Base-by-base conservation (phyloP, 495 filamentous ascomycete genomes). In the Rostrohypoxylon terebratum region DNA sequence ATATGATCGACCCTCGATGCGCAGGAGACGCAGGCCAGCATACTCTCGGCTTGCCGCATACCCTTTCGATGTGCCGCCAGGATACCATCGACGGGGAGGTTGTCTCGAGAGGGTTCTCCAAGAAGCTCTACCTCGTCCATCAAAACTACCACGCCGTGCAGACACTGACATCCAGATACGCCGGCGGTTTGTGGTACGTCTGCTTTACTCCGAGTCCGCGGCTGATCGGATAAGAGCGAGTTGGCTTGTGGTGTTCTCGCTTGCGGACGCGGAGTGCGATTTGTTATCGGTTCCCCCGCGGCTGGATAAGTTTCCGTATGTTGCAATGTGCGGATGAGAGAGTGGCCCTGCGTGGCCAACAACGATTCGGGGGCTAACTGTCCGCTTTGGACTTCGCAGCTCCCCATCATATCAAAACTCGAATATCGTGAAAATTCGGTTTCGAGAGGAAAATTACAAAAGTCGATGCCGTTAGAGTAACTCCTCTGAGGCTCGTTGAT, bases 361-460 rank as follows among this genome's bases (percentile, higher is more conserved):
- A 48, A 23, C 16, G 20, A 7, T 48, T 23, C 45, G 8, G 45
- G 2, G 10, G 45, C n/a, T 16, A 14, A 5, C 11, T n/a, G 40
- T n/a, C 40, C 40, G 18, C 20, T 23, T 18, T 48, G 45, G 16
- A 48, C 59, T 7, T 57, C 38, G 21, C 40, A 65, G 8, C 57
- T 18, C 6, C 25, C 36, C 10, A 57, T 34, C 4, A 36, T 14
- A 21, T 34, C 33, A 11, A 36, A 40, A 11, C 1, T 14, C 2
- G 62, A 45, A 55, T 34, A 38, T 23, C 50, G 38, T 4, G 38
- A 34, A n/a, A 57, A 47, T 25, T 40, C 21, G 2, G 18, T 1
- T 7, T 47, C 23, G 21, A 65, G 36, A 4, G 31, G 21, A 57
- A 65, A 65, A 34, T 57, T 6, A n/a, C 36, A 65, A 25, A 57